Evolutionary conservation across 2,329 filamentous ascomycete species (phyloP).

Genomic region (Hypoxylon sp.): DNA sequence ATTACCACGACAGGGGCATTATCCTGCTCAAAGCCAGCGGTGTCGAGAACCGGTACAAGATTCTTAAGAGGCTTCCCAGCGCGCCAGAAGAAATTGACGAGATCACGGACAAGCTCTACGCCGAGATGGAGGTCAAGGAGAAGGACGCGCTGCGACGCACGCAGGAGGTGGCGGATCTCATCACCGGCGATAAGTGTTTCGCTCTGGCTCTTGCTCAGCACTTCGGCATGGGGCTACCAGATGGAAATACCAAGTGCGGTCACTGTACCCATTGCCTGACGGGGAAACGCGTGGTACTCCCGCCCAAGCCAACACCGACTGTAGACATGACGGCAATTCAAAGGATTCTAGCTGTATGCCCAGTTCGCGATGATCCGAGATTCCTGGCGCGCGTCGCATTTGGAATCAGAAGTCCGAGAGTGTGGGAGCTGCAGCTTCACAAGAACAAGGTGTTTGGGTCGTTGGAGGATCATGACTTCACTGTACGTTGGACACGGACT

Average conservation of each 20-base stretch:
- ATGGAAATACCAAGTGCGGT: conserved; percentile 60
- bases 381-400: conserved; percentile 71
- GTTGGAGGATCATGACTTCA: conserved; percentile 66
- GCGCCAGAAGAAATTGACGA: conserved; percentile 55
- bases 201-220: conserved; percentile 64
- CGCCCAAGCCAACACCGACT: conserved; percentile 53
- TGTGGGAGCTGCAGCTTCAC: conserved; percentile 61
- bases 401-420: conserved; percentile 69
- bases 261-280: conserved; percentile 65
- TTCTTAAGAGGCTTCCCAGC: conserved; percentile 61
- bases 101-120: conserved; percentile 61
- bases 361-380: conserved; percentile 66
- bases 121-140: conserved; percentile 64
- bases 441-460: conserved; percentile 61
- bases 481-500: conserved; percentile 50
- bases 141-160: conserved; percentile 64
- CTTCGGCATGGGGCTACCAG: conserved; percentile 66
- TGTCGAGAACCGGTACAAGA: conserved; percentile 65
- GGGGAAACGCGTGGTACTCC: conserved; percentile 53
- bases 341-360: conserved; percentile 57
- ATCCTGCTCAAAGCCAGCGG: conserved; percentile 65
- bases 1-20: conserved; percentile 61
- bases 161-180: conserved; percentile 62
- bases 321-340: conserved; percentile 57
- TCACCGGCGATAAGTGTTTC: conserved; percentile 65